phyloP scores from a whole-genome alignment of 1,139 yeast genomes.

The Sugiyamaella castrensis region DNA sequence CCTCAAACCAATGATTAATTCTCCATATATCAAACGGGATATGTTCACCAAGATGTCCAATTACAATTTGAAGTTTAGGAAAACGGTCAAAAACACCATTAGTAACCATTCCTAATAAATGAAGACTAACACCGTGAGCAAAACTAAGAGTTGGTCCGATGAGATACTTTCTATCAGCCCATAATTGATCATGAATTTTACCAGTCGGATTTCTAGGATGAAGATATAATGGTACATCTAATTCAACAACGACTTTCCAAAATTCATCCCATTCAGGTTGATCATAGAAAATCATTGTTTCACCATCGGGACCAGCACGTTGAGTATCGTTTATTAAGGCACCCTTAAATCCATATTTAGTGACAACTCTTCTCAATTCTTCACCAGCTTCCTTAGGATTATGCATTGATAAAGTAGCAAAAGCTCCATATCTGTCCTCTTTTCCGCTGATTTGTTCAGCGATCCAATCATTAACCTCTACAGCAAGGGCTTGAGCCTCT shows the following conservation, averaged over 20 bases:
- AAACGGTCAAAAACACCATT: slow-evolving; percentile 14
- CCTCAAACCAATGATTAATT: slow-evolving; percentile 15
- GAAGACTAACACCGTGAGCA: slow-evolving; percentile 14
- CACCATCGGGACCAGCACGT: slow-evolving; percentile 12
- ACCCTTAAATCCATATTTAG: slow-evolving; percentile 9
- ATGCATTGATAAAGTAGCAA: slow-evolving; percentile 15
- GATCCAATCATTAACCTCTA: slow-evolving; percentile 12
- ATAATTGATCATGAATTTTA: slow-evolving; percentile 7
- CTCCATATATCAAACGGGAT: slow-evolving; percentile 14
- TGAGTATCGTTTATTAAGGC: slow-evolving; percentile 14
- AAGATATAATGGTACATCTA: slow-evolving; percentile 13
- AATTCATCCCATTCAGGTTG: slow-evolving; percentile 15
- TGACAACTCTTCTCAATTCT: slow-evolving; percentile 10
- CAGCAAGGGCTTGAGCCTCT: slow-evolving; percentile 13
- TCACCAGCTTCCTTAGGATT: slow-evolving; percentile 12
- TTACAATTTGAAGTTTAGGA: slow-evolving; percentile 11
- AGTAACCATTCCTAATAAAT: slow-evolving; percentile 13
- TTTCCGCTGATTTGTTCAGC: slow-evolving; percentile 12
- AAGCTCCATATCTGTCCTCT: slow-evolving; percentile 14
- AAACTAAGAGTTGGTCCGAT: slow-evolving; percentile 14
- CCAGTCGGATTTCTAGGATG: slow-evolving; percentile 16
- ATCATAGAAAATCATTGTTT: slow-evolving; percentile 11
- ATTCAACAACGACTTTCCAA: slow-evolving; percentile 11
- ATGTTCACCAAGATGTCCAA: slow-evolving; percentile 14
- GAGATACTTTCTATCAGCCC: slow-evolving; percentile 14